Base-by-base conservation (phyloP, 2,329 filamentous ascomycete species). In the Didymosphaeria variabile region DNA sequence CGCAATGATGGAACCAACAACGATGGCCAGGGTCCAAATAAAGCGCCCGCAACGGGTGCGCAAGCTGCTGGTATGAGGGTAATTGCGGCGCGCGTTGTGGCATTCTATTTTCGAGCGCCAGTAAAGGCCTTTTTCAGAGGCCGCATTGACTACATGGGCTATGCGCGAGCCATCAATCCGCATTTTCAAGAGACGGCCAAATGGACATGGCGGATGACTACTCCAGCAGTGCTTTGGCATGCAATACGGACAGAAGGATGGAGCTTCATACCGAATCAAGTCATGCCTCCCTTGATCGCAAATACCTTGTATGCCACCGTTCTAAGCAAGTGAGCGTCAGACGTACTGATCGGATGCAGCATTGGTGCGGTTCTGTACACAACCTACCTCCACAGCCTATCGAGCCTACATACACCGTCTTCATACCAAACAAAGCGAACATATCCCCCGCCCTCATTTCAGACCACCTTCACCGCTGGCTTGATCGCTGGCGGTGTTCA, bases 51-150 rank as follows among this genome's bases (percentile, higher is more conserved):
- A 13, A 89, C 87, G 17, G 93, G 91, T 51, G 91, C 92, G n/a
- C 93, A 92, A 23, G 93, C 93, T 5, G 93, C 93, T 23, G 88
- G 92, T 44, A 91, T 93, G 65, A 90, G 94, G 50, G 94, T 93
- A 31, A 78, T 97, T 64, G 94, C 90, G 69, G 91, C 92, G 8
- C 91, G 96, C 74, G 84, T 93, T 70, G 86, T 97, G 57, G 90
- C 93, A 26, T 97, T 97, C 71, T 97, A 97, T 63, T 97, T 97
- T 75, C 86, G 93, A 59, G 92, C 93, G 0, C 94, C 94, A 0
- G 91, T 93, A 56, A 97, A 97, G 79, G 91, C 93, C 17, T 97
- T 97, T 76, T 97, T 97, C 80, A 88, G 92, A 63, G 94, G 92
- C 1, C 84, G 94, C 60, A 93, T 97, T 65, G 94, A 97, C 82